These are phyloP conservation scores for Hordeum pubiflorum DNA, from an alignment of 202 grass and related monocot genomes.

Conservation along the genomic window DNA sequence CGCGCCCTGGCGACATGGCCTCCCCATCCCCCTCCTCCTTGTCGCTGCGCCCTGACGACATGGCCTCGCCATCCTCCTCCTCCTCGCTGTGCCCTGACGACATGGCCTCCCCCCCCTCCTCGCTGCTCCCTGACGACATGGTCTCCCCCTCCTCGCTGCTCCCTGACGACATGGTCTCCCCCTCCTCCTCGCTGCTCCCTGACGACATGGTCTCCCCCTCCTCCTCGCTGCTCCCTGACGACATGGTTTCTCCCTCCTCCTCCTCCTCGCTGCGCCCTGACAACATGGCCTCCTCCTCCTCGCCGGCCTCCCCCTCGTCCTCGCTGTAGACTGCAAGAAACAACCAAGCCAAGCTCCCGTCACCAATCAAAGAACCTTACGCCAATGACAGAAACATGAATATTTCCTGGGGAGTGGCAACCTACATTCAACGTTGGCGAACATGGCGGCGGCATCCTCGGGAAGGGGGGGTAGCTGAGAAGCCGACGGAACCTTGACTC, in stretches of 20 bases:
- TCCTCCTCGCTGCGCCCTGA: not conserved
- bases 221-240: not conserved
- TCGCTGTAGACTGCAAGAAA: not conserved
- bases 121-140: not conserved
- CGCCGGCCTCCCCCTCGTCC: too few species aligned
- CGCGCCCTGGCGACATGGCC: not conserved
- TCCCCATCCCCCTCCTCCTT: not conserved
- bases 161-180: too few species aligned
- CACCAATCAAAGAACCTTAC: not conserved
- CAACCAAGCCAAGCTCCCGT: not conserved
- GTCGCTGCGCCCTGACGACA: not conserved
- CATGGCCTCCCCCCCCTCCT: not conserved
- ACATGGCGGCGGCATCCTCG: not conserved
- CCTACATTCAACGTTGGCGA: not conserved
- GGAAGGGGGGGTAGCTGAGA: not conserved
- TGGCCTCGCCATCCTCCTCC: not conserved
- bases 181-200: not conserved
- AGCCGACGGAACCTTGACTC: not conserved
- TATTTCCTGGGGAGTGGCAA: not conserved
- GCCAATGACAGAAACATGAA: not conserved
- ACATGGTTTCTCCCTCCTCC: not conserved
- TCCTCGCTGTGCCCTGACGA: not conserved
- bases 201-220: not conserved
- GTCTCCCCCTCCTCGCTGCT: not conserved
- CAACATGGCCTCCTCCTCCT: not conserved